Percentiles rank a stretch among this genome's conserved stretches.
These are phyloP conservation scores for Rutstroemia sp. DNA, from an alignment of 2,329 filamentous ascomycete genomes.

Conservation along the genomic window DNA sequence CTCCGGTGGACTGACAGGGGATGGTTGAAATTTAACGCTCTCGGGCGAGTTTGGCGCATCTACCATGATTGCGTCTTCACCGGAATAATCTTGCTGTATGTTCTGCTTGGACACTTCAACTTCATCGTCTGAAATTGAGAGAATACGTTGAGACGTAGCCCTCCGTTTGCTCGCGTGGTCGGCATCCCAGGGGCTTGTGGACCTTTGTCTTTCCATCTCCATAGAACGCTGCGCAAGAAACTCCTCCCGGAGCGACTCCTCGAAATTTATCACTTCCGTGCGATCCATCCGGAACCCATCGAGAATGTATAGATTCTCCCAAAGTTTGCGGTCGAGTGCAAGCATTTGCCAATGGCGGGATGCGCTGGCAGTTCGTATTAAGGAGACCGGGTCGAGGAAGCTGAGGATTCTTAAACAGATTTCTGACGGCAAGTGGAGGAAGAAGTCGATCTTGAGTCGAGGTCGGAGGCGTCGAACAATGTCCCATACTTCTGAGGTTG, in stretches of 20 bases:
- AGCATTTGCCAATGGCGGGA: constrained; percentile 78
- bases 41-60: background rate
- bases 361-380: constrained; percentile 71
- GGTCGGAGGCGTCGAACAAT: constrained; percentile 77
- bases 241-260: constrained; percentile 35
- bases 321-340: constrained; percentile 75
- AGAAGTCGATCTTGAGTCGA: constrained; percentile 87
- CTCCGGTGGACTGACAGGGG: background rate
- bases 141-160: constrained; percentile 36
- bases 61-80: constrained; percentile 3
- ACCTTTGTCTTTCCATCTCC: constrained; percentile 1
- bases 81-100: constrained; percentile 2
- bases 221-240: constrained; percentile 10
- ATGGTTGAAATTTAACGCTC: background rate
- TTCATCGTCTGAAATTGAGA: constrained; percentile 35
- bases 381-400: constrained; percentile 72
- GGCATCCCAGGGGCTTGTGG: constrained; percentile 30
- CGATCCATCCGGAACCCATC: constrained; percentile 79
- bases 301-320: constrained; percentile 72
- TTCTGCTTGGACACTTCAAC: constrained; percentile 35
- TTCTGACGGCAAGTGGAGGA: constrained; percentile 77
- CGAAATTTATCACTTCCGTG: constrained; percentile 58
- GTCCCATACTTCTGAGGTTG: constrained; percentile 69
- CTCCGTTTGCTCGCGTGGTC: constrained; percentile 49
- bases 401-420: constrained; percentile 85